Evolutionary conservation across 2,329 filamentous ascomycete species (phyloP).

Genomic region (Fusarium protoensiforme): DNA sequence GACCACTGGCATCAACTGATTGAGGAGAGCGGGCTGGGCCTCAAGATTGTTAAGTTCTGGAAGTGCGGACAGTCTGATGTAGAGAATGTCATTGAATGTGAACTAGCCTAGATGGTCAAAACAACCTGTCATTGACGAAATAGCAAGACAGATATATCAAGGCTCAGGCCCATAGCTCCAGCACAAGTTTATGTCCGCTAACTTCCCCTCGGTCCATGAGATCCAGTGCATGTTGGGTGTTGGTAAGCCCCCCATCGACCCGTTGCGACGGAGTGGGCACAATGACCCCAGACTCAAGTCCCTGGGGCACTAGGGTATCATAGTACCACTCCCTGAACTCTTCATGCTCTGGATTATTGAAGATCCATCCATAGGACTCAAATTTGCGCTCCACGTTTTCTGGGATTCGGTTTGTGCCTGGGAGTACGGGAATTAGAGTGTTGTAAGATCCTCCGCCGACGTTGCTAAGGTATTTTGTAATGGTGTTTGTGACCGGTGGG

Average conservation of each 20-base stretch:
- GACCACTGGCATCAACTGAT: constrained; percentile 31
- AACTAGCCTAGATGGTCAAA: neutral
- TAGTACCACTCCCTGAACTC: neutral
- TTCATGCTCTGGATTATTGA: neutral
- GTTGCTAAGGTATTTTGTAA: neutral
- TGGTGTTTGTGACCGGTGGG: neutral
- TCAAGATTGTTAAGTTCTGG: constrained; percentile 38
- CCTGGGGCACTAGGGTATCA: neutral
- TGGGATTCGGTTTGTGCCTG: neutral
- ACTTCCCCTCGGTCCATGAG: neutral
- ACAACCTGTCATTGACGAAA: neutral
- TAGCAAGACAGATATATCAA: neutral
- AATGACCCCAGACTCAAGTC: neutral
- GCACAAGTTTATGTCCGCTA: neutral
- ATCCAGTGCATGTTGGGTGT: neutral
- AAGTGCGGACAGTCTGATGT: constrained; percentile 12
- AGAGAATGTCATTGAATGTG: constrained; percentile 38
- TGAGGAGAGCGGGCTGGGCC: constrained; percentile 1
- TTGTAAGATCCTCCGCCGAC: neutral
- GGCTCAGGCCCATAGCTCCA: neutral
- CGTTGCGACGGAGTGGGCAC: neutral
- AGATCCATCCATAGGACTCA: neutral
- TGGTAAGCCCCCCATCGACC: neutral
- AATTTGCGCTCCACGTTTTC: neutral
- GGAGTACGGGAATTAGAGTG: neutral